Evolutionary conservation across 306 rosid species (phyloP).

Genomic region (Datisca glomerata): DNA sequence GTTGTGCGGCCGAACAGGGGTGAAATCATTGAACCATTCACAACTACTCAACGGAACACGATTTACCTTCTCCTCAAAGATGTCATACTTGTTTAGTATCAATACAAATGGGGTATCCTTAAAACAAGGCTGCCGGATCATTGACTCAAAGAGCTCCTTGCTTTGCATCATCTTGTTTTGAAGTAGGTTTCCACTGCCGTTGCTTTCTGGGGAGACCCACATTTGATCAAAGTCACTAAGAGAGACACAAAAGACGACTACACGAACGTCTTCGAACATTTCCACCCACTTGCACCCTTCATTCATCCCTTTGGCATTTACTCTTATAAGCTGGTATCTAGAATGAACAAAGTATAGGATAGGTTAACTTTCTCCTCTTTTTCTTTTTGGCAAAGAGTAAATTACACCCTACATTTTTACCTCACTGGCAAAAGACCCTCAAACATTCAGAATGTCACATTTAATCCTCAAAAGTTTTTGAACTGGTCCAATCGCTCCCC

Average conservation of each 20-base stretch:
- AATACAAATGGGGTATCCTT: conserved; percentile 75
- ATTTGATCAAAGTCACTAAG: conserved; percentile 81
- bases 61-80: conserved; percentile 63
- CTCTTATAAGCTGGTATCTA: conserved; percentile 96
- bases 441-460: no score
- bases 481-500: no score
- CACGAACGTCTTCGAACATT: conserved; percentile 96
- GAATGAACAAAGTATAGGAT: no score
- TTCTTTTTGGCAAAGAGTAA: no score
- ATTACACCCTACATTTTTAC: no score
- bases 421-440: no score
- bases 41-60: conserved; percentile 45
- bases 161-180: conserved; percentile 94
- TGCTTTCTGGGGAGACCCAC: conserved; percentile 45
- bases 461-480: no score
- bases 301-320: conserved; percentile 85
- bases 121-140: conserved; percentile 85
- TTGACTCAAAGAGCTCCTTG: conserved; percentile 85
- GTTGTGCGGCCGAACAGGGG: conserved; percentile 49
- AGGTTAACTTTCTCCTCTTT: no score
- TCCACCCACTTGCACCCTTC: conserved; percentile 98
- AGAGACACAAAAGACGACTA: conserved; percentile 63
- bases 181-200: conserved; percentile 59
- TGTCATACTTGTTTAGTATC: conserved; percentile 80
- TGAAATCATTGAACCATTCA: conserved; percentile 80